Percentiles rank a stretch among this genome's conserved stretches.
phyloP scores from a whole-genome alignment of 176 grass and related monocot genomes.

The Olyra latifolia region DNA sequence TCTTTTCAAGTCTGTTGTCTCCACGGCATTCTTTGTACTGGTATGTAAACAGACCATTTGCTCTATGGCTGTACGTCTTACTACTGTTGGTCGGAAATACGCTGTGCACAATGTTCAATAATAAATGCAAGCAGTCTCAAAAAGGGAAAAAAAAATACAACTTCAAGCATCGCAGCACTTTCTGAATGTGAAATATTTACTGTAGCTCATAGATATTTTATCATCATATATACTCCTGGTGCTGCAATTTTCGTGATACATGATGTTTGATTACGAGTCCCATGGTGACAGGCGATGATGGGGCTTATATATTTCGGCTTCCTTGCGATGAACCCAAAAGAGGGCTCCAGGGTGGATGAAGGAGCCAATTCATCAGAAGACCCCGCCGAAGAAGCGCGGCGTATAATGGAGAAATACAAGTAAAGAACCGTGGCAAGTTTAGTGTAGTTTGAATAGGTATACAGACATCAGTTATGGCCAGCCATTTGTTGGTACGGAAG shows the following conservation, averaged over 20 bases:
- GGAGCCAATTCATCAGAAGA: slow-evolving; percentile 47
- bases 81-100: neutral
- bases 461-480: neutral
- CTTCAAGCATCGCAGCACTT: neutral
- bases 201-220: neutral
- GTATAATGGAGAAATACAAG: slow-evolving; percentile 99
- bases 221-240: neutral
- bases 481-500: neutral
- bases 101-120: neutral
- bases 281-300: slow-evolving; percentile 69
- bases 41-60: slow-evolving; percentile 18
- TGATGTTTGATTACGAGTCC: neutral
- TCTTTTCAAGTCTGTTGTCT: slow-evolving; percentile 75
- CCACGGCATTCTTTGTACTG: slow-evolving; percentile 77
- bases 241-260: neutral
- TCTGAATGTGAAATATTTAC: neutral
- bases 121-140: too few relatives aligned
- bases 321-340: slow-evolving; percentile 69
- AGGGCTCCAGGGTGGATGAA: slow-evolving; percentile 42
- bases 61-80: neutral
- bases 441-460: neutral
- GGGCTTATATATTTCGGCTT: slow-evolving; percentile 86
- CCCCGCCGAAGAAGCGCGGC: slow-evolving; percentile 68
- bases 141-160: too few relatives aligned
- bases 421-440: slow-evolving; percentile 7